phyloP scores from a whole-genome alignment of 139 green algal species.

The Chlamydomonas incerta region DNA sequence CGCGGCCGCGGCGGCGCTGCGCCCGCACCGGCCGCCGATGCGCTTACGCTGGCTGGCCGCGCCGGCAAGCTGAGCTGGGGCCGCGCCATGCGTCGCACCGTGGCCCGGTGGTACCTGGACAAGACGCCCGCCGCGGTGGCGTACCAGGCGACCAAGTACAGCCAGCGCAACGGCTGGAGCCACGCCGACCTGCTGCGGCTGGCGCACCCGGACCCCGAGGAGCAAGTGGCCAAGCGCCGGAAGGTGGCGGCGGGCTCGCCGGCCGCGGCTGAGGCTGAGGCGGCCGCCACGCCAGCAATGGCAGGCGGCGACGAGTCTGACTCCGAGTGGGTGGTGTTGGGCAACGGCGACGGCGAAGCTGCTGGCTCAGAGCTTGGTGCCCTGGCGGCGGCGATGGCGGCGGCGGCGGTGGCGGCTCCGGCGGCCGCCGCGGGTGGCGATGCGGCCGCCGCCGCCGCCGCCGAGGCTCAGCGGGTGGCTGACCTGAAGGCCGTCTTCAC shows the following conservation, averaged over 20 bases:
- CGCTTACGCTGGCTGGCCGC: background rate
- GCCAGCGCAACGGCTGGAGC: conserved; percentile 35
- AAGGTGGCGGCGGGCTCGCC: background rate
- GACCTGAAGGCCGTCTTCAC: conserved; percentile 40
- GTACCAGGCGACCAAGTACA: conserved; percentile 44
- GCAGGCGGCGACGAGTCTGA: background rate
- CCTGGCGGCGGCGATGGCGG: conserved; percentile 4
- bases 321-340: conserved; percentile 13
- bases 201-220: conserved; percentile 27
- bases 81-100: conserved; percentile 15
- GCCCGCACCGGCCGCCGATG: background rate
- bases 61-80: conserved; percentile 22
- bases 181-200: conserved; percentile 38
- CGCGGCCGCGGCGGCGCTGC: background rate
- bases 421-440: background rate
- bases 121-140: conserved; percentile 13
- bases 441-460: background rate
- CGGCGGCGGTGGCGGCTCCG: background rate
- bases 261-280: background rate
- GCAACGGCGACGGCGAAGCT: background rate
- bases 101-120: conserved; percentile 22
- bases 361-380: background rate
- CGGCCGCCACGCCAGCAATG: background rate
- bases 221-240: background rate
- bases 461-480: background rate